phyloP scores from a whole-genome alignment of 2,329 filamentous ascomycete genomes.

The Venturia oleaginea region DNA sequence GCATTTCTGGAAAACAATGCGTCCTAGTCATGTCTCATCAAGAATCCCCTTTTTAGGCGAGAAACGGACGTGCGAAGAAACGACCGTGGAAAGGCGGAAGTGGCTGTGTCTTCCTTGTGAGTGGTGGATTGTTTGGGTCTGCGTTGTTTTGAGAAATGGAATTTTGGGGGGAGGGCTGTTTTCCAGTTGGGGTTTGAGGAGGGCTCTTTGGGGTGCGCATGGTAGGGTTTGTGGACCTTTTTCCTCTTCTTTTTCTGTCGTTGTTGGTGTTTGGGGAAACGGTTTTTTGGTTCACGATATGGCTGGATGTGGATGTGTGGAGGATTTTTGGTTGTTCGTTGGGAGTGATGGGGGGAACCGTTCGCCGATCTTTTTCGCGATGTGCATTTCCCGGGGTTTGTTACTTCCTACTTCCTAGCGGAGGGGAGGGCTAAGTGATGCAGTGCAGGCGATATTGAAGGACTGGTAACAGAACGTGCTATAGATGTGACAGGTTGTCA shows the following conservation, averaged over 20 bases:
- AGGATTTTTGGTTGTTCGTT: background rate
- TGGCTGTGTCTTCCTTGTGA: too few species aligned
- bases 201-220: background rate
- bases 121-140: background rate
- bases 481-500: background rate
- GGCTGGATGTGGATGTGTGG: too few species aligned
- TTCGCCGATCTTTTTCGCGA: background rate
- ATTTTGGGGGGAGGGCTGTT: background rate
- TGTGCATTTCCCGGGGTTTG: background rate
- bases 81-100: too few species aligned
- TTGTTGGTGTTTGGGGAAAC: background rate
- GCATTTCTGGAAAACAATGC: too few species aligned
- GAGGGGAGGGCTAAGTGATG: background rate
- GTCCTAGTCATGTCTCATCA: too few species aligned
- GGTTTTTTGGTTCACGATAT: background rate
- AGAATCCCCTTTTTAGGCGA: too few species aligned
- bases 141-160: background rate
- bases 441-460: constrained; percentile 3
- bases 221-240: background rate
- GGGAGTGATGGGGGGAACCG: background rate
- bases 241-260: too few species aligned
- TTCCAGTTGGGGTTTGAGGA: background rate
- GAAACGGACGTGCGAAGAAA: too few species aligned
- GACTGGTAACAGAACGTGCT: background rate
- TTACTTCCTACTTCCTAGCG: background rate